Base-by-base conservation (phyloP, 495 filamentous ascomycete species). In the Penicillium diatomitis region DNA sequence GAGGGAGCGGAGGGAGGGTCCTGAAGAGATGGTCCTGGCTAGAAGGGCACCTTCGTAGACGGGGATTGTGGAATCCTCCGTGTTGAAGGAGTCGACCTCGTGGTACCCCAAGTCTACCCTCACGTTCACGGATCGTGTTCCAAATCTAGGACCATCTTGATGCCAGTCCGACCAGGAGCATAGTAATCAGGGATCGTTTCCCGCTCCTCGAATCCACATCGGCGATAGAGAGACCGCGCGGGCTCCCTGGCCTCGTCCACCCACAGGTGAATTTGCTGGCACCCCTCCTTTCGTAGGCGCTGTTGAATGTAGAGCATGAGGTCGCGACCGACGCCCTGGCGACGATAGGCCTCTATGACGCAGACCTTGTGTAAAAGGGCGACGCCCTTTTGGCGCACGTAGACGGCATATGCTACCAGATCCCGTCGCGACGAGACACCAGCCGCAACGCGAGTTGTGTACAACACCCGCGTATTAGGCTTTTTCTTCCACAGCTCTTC, bases 321-420 rank as follows among this genome's bases (percentile, higher is more conserved):
- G 56, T 65, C 62, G 51, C 62, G 68, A 38, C 75, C 81, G 31
- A 81, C 59, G 32, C 80, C 80, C 58, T 73, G 67, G 30, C 70
- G 66, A 48, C 79, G 72, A 53, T 74, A 68, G n/a, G 60, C 44
- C 51, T 74, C 68, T 30, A 67, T 57, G 10, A 83, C 77, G 50
- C 78, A 82, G 34, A 83, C 63, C 48, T 84, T 84, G 55, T 84
- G 78, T 37, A 84, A 61, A 8, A 78, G 61, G 28, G 72, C 73
- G 9, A 69, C 44, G 35, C 73, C 69, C 56, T 75, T 80, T 44
- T 73, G 71, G 32, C 75, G 68, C 30, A 75, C 70, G 58, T 75
- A 78, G 40, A 82, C 72, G 28, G 75, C 60, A 59, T 83, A 83
- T 32, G 74, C 78, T 36, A 72, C 54, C 51, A 59, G 72, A 11